Percentiles rank a stretch among this genome's conserved stretches.
These are phyloP conservation scores for Candida tammaniensis DNA, from an alignment of 805 yeast species.

Conservation along the genomic window DNA sequence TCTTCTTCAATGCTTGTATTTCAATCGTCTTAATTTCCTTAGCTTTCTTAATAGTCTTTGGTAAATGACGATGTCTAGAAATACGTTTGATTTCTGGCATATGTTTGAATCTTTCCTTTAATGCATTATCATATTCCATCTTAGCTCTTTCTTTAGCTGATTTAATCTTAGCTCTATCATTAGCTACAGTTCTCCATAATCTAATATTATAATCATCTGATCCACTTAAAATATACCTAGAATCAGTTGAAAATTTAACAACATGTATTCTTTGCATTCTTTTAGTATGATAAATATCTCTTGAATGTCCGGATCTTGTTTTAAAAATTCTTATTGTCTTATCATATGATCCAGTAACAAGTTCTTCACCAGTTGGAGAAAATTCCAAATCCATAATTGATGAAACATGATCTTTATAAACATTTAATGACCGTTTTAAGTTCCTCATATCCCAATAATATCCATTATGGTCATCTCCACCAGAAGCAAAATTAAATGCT, in stretches of 20 bases:
- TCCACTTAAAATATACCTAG: conserved; percentile 82
- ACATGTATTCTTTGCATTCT: conserved; percentile 95
- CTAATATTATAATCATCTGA: conserved; percentile 96
- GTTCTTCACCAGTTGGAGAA: conserved; percentile 94
- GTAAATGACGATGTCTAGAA: conserved; percentile 88
- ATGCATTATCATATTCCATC: conserved; percentile 85
- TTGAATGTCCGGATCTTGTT: conserved; percentile 79
- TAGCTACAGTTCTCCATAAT: conserved; percentile 86
- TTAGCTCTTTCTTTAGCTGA: conserved; percentile 76
- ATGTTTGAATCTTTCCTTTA: conserved; percentile 87
- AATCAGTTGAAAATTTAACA: conserved; percentile 83
- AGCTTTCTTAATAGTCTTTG: conserved; percentile 83
- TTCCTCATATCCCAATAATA: conserved; percentile 97
- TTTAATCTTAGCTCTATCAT: conserved; percentile 79
- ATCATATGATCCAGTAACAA: conserved; percentile 94
- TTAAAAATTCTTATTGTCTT: conserved; percentile 83
- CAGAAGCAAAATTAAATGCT: conserved; percentile 89
- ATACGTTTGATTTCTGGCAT: conserved; percentile 97
- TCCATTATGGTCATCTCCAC: conserved; percentile 90
- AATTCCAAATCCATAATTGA: conserved; percentile 95
- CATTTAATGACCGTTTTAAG: conserved; percentile 73
- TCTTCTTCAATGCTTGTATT: conserved; percentile 66
- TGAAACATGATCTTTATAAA: conserved; percentile 92
- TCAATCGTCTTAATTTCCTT: conserved; percentile 80
- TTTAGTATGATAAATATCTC: conserved; percentile 94